Percentiles rank a stretch among this genome's conserved stretches.
Evolutionary conservation across 2,329 filamentous ascomycete genomes (phyloP).

Genomic region (Nannizziopsis barbatae): DNA sequence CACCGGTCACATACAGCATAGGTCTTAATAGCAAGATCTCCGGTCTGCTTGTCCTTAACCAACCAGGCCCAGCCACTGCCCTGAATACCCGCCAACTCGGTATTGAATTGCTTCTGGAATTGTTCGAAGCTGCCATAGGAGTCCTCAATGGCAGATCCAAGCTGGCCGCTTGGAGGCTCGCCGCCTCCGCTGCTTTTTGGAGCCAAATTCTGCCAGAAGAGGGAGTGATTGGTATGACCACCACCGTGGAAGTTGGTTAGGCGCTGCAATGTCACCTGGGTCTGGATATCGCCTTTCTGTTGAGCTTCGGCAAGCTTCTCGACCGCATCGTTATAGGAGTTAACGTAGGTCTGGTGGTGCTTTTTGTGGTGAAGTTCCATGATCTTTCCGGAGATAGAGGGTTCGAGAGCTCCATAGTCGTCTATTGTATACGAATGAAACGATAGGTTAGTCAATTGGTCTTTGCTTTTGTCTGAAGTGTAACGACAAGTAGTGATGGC

Average conservation of each 20-base stretch:
- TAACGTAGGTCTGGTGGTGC: constrained; percentile 91
- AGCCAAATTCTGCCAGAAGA: constrained; percentile 59
- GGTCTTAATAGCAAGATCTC: constrained; percentile 48
- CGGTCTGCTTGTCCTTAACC: constrained; percentile 52
- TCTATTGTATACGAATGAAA: constrained; percentile 43
- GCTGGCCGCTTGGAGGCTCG: constrained; percentile 48
- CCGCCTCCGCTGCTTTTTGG: constrained; percentile 52
- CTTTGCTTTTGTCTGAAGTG: background rate
- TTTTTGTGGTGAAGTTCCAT: constrained; percentile 94
- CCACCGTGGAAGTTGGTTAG: constrained; percentile 55
- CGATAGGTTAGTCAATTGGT: background rate
- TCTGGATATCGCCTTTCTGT: constrained; percentile 42
- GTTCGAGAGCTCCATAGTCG: constrained; percentile 92
- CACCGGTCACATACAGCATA: constrained; percentile 42
- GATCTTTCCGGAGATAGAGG: constrained; percentile 71
- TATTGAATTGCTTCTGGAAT: constrained; percentile 54
- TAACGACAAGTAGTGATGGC: background rate
- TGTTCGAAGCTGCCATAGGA: constrained; percentile 49
- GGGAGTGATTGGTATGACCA: constrained; percentile 52
- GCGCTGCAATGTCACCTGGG: constrained; percentile 49
- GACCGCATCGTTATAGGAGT: constrained; percentile 68
- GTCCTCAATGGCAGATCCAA: constrained; percentile 48
- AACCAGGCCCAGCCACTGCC: constrained; percentile 55
- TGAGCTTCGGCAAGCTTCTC: constrained; percentile 56
- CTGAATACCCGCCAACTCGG: constrained; percentile 53